Percentiles rank a stretch among this genome's conserved stretches.
Conservation (phyloP, 177 flowering plant species). For the Tripterygium wilfordii region DNA sequence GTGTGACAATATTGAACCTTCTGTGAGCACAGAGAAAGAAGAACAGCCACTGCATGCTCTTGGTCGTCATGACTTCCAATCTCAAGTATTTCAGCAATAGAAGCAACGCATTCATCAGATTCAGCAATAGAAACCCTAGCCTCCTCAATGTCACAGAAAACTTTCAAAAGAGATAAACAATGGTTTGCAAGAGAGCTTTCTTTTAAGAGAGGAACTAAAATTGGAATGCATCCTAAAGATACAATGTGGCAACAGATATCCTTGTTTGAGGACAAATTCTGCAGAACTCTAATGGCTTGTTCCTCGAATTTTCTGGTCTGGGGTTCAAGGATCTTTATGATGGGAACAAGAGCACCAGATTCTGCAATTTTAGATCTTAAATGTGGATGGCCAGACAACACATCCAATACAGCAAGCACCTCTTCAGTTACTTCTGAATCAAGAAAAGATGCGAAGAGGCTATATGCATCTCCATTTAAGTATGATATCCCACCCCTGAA, state of each 20-base stretch:
- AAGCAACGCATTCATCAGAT: slow-evolving; percentile 57
- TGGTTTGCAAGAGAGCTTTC: slow-evolving; percentile 32
- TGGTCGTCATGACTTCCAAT: slow-evolving; percentile 47
- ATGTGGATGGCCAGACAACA: slow-evolving; percentile 34
- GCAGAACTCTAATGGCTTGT: slow-evolving; percentile 40
- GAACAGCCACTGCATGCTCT: slow-evolving; percentile 59
- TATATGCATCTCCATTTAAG: slow-evolving; percentile 39
- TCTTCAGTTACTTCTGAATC: slow-evolving; percentile 45
- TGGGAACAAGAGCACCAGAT: slow-evolving; percentile 46
- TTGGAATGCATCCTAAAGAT: slow-evolving; percentile 37
- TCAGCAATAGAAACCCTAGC: slow-evolving; percentile 43
- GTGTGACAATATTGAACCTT: slow-evolving; percentile 40
- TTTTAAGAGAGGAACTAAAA: slow-evolving; percentile 40
- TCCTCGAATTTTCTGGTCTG: slow-evolving; percentile 22
- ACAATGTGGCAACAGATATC: slow-evolving; percentile 27
- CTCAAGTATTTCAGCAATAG: slow-evolving; percentile 61
- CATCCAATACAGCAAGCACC: slow-evolving; percentile 44
- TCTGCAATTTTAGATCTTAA: slow-evolving; percentile 27
- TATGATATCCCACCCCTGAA: slow-evolving; percentile 34
- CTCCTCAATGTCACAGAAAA: slow-evolving; percentile 42
- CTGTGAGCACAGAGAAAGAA: slow-evolving; percentile 66
- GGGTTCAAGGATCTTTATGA: slow-evolving; percentile 41
- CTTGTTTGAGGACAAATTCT: slow-evolving; percentile 36
- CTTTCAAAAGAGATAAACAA: slow-evolving; percentile 39
- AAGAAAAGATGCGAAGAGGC: slow-evolving; percentile 38